phyloP scores from a whole-genome alignment of 176 grass and related monocot species.

The Eragrostis nindensis region DNA sequence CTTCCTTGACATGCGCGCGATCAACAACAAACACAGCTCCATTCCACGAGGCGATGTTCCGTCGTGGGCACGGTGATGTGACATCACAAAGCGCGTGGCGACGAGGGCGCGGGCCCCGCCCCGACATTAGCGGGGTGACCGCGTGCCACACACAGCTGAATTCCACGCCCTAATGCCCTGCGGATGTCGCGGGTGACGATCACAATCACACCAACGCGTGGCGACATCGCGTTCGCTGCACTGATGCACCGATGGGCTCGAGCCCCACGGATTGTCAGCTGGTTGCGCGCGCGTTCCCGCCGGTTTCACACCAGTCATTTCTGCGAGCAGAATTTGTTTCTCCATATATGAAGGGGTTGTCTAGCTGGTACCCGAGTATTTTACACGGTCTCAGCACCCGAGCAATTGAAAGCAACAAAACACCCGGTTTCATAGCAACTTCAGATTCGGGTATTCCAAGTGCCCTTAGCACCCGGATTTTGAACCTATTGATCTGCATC shows the following conservation, averaged over 20 bases:
- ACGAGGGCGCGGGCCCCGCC: slow-evolving; percentile 3
- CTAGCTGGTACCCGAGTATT: no score
- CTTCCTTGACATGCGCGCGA: neutral
- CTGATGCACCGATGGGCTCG: neutral
- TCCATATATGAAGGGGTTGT: no score
- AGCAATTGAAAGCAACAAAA: no score
- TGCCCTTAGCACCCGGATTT: no score
- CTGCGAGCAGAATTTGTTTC: neutral
- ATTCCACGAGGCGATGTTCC: slow-evolving; percentile 7
- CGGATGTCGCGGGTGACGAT: neutral
- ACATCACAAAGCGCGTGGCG: slow-evolving; percentile 13
- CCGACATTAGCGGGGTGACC: neutral
- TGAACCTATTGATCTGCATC: no score
- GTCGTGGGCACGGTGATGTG: neutral
- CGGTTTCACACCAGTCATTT: neutral
- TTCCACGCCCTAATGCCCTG: slow-evolving; percentile 9
- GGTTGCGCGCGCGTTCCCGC: neutral
- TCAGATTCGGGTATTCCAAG: no score
- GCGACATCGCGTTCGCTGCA: neutral
- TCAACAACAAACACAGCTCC: neutral
- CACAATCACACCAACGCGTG: slow-evolving; percentile 22
- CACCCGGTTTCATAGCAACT: no score
- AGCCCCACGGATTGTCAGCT: neutral
- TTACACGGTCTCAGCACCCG: no score
- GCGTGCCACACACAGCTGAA: neutral